Percentiles rank a stretch among this genome's conserved stretches.
These are phyloP conservation scores for Simplicillium aogashimaense DNA, from an alignment of 2,329 filamentous ascomycete genomes.

Conservation along the genomic window DNA sequence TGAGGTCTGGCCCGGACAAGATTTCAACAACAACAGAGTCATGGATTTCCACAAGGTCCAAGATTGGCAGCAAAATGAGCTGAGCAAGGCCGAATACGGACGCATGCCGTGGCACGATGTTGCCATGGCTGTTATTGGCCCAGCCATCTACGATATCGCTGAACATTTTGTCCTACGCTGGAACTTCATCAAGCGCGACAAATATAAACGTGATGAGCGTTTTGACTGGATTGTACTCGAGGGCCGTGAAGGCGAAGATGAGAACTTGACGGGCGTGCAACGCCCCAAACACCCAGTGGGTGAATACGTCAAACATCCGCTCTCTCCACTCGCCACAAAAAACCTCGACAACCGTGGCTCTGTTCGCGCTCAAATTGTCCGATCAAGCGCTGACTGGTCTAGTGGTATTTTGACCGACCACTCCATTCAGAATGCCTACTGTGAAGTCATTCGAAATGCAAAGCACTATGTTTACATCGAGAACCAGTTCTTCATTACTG, in stretches of 20 bases:
- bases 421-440: constrained; percentile 81
- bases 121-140: constrained; percentile 81
- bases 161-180: constrained; percentile 91
- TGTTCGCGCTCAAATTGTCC: constrained; percentile 74
- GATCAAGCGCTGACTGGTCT: constrained; percentile 88
- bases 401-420: constrained; percentile 79
- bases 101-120: constrained; percentile 99
- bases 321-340: constrained; percentile 60
- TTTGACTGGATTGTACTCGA: constrained; percentile 81
- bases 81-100: constrained; percentile 83
- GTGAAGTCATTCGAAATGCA: constrained; percentile 74
- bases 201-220: constrained; percentile 80
- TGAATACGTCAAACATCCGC: constrained; percentile 73
- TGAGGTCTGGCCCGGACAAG: constrained; percentile 89
- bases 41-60: constrained; percentile 90
- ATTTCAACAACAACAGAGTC: constrained; percentile 95
- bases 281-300: constrained; percentile 83
- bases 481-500: constrained; percentile 97
- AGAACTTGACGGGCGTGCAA: constrained; percentile 82
- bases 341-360: constrained; percentile 56
- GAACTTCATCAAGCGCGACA: constrained; percentile 96
- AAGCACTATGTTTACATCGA: constrained; percentile 96
- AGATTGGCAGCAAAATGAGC: constrained; percentile 88
- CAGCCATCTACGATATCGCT: constrained; percentile 85
- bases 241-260: constrained; percentile 65